Base-by-base conservation (phyloP, 768 basidiomycete species). In the Russula ochroleuca region DNA sequence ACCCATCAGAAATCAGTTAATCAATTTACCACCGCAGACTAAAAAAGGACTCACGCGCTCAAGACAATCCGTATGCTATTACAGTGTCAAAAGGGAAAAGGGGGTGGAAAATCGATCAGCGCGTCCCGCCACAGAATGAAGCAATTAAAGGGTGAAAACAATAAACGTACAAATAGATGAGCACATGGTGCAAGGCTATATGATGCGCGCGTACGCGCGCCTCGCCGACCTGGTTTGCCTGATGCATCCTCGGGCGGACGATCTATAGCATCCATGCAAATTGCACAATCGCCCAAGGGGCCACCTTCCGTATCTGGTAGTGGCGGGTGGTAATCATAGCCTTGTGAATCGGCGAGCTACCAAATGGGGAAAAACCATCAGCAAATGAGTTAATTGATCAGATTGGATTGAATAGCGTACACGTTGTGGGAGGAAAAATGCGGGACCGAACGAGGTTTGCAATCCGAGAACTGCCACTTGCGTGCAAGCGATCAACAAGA, bases 141-240 rank as follows among this genome's bases (percentile, higher is more conserved):
- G 45, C 21, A 2, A 47, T 47, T 4, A 33, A 21, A 61, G 23
- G 56, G 52, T 15, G 21, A 7, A 51, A 9, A 15, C n/a, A n/a
- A 17, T 53, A 59, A 14, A 81, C 89, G 76, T 69, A 91, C 90
- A 74, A 95, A 95, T 68, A 94, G 70, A 79, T 95, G 93, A 70
- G 87, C 84, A 75, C 93, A 95, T 1, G 93, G 93, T 2, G 93
- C 92, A 64, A 94, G 75, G 70, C 93, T 93, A 68, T 94, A 95
- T n/a, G 59, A 49, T 9, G 54, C 61, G 31, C 59, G 51, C 14
- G 57, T 52, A 14, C 49, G 45, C 55, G 45, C 41, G 13, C 57
- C 57, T 31, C 53, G 61, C 23, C 52, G 58, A 28, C 66, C 70
- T 8, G 58, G 40, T 51, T 57, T 63, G 13, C 65, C 49, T 17